A percentile compares a stretch with the other conserved stretches of the same genome.
phyloP scores from a whole-genome alignment of 2,329 filamentous ascomycete species.

The Aspergillus japonicus region DNA sequence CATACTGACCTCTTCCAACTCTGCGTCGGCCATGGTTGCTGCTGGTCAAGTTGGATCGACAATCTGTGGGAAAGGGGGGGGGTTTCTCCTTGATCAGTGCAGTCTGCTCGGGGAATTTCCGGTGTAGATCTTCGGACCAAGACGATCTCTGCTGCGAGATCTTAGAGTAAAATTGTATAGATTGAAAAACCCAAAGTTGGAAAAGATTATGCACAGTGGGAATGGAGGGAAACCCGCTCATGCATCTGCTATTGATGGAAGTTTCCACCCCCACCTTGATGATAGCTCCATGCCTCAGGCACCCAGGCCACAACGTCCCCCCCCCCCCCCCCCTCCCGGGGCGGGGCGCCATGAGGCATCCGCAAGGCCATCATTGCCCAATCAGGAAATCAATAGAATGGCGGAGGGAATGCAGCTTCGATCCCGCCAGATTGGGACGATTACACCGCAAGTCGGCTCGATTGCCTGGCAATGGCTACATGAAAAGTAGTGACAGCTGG shows the following conservation, averaged over 20 bases:
- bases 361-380: neutral
- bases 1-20: conserved; percentile 59
- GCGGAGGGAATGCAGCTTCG: neutral
- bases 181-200: neutral
- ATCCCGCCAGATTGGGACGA: neutral
- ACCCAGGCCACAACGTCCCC: conserved; percentile 5
- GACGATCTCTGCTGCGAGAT: neutral
- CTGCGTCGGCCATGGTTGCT: conserved; percentile 60
- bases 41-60: neutral
- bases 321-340: no score
- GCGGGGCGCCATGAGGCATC: conserved; percentile 19
- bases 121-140: neutral
- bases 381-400: conserved; percentile 4
- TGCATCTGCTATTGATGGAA: conserved; percentile 10
- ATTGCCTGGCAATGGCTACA: neutral
- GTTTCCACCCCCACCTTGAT: conserved; percentile 19
- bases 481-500: neutral
- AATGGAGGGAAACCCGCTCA: conserved; percentile 1
- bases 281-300: conserved; percentile 17
- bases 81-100: neutral
- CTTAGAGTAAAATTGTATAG: neutral
- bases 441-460: neutral
- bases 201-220: neutral
- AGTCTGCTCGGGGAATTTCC: neutral
- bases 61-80: neutral